Percentiles rank a stretch among this genome's conserved stretches.
These are phyloP conservation scores for Lepraria neglecta DNA, from an alignment of 495 filamentous ascomycete genomes.

Conservation along the genomic window DNA sequence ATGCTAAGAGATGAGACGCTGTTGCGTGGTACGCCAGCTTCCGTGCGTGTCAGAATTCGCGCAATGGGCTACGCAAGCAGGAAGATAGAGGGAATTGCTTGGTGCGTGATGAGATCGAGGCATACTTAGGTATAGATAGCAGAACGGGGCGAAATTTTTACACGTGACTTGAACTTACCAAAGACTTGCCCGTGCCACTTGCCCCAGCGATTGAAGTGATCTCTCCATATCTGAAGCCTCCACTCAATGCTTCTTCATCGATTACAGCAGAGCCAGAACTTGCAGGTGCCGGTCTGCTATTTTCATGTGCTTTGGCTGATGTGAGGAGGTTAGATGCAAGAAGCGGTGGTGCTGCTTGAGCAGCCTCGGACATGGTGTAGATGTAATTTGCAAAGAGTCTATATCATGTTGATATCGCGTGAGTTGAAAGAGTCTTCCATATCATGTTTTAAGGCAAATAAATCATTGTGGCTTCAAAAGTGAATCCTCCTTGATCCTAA, in stretches of 20 bases:
- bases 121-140: background rate
- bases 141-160: no score
- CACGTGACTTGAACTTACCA: conserved; percentile 9
- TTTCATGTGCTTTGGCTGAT: conserved; percentile 13
- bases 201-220: conserved; percentile 25
- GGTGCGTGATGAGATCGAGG: background rate
- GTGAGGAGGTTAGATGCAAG: conserved; percentile 18
- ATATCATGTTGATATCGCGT: no score
- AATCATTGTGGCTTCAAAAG: background rate
- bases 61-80: background rate
- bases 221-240: conserved; percentile 28
- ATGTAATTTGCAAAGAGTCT: background rate
- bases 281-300: conserved; percentile 10
- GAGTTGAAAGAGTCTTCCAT: background rate
- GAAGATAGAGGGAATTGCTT: background rate
- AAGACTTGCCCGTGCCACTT: conserved; percentile 23
- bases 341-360: conserved; percentile 15
- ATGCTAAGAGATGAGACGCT: conserved; percentile 25
- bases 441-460: no score
- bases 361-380: conserved; percentile 5
- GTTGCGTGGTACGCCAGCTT: conserved; percentile 26
- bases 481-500: background rate
- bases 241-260: conserved; percentile 23
- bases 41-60: background rate
- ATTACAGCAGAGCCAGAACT: conserved; percentile 22